phyloP scores from a whole-genome alignment of 192 early-diverging fungal genomes.

The Podila epicladia region DNA sequence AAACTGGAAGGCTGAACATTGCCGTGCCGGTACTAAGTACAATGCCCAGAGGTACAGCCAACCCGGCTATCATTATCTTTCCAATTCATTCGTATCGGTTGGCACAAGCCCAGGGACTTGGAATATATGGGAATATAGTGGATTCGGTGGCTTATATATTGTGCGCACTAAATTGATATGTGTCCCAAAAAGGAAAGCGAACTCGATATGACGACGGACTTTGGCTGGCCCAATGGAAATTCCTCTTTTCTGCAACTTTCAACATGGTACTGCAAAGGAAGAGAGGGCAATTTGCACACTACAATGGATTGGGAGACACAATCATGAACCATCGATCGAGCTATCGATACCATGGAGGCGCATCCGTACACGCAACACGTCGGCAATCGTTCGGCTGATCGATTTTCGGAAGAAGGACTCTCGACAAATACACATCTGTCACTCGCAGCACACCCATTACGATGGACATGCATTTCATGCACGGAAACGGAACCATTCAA shows the following conservation, averaged over 20 bases:
- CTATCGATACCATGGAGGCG: not conserved
- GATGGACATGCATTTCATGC: not conserved
- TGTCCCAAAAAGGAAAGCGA: not conserved
- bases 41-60: no score
- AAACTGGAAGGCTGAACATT: no score
- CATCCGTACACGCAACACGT: not conserved
- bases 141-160: no score
- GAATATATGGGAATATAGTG: no score
- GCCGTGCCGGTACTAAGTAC: no score
- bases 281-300: not conserved
- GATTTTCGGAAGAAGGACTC: not conserved
- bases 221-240: constrained; percentile 1
- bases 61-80: no score
- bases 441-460: not conserved
- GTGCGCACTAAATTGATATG: no score
- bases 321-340: not conserved
- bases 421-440: not conserved
- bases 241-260: constrained; percentile 6
- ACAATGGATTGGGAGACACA: not conserved
- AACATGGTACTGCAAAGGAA: constrained; percentile 1
- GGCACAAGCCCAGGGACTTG: no score
- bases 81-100: no score
- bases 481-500: not conserved
- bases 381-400: not conserved
- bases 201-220: not conserved